A percentile compares a stretch with the other conserved stretches of the same genome.
phyloP scores from a whole-genome alignment of 1,284 basidiomycete genomes.

The Microbotryum saponariae region DNA sequence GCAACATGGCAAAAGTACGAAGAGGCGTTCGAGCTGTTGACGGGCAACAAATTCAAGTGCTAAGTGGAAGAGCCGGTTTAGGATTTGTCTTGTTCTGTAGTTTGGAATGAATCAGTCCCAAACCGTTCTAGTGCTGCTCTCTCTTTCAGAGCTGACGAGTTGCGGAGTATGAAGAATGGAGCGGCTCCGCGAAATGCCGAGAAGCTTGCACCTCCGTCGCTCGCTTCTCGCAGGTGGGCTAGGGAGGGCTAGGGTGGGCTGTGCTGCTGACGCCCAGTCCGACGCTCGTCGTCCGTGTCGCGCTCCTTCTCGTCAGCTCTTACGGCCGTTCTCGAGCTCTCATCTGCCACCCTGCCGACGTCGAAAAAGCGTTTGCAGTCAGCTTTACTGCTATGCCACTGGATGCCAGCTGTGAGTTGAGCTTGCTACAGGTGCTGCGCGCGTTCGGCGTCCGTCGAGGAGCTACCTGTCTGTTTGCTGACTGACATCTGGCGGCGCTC shows the following conservation, averaged over 20 bases:
- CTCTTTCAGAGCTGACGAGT: not conserved
- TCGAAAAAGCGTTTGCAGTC: not conserved
- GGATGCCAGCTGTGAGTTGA: slow-evolving; percentile 1
- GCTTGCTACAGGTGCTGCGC: not conserved
- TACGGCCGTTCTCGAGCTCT: not conserved
- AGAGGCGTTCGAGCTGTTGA: slow-evolving; percentile 66
- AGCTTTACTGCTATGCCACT: not conserved
- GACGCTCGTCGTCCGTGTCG: not conserved
- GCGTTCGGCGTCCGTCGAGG: not conserved
- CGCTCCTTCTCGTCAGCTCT: not conserved
- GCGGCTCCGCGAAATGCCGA: too few species aligned
- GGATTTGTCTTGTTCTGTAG: not conserved
- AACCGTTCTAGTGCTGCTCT: not conserved
- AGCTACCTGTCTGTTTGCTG: not conserved
- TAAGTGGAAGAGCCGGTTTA: not conserved
- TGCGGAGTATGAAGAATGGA: not conserved
- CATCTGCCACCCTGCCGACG: not conserved
- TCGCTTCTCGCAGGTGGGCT: not conserved
- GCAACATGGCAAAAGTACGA: slow-evolving; percentile 70
- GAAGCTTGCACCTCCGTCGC: not conserved
- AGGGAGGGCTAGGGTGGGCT: not conserved
- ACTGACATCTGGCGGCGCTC: too few species aligned
- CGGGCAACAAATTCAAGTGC: slow-evolving; percentile 39
- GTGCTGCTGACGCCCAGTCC: not conserved
- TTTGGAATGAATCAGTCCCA: not conserved